Evolutionary conservation across 1,284 basidiomycete genomes (phyloP).

Genomic region (Cutaneotrichosporon mucoides): DNA sequence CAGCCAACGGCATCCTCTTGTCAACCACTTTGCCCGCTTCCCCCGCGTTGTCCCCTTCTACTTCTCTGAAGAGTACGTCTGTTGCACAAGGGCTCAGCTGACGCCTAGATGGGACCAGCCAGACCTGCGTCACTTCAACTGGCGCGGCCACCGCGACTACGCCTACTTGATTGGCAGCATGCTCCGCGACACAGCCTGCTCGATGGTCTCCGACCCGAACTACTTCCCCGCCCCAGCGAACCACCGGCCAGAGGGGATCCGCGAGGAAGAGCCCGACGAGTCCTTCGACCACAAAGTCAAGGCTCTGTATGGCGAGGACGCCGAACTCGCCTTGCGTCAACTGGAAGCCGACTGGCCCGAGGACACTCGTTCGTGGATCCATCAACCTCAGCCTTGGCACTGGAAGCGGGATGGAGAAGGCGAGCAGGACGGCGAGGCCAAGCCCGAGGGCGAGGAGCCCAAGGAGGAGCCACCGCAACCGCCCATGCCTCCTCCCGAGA

Average conservation of each 20-base stretch:
- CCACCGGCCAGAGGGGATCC: not conserved
- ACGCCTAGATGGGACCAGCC: slow-evolving; percentile 41
- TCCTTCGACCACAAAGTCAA: slow-evolving; percentile 6
- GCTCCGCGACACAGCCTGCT: slow-evolving; percentile 39
- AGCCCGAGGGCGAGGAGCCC: slow-evolving; percentile 10
- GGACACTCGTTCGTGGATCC: slow-evolving; percentile 25
- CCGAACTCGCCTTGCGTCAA: not conserved
- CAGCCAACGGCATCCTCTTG: slow-evolving; percentile 40
- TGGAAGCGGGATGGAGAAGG: not conserved
- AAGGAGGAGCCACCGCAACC: not conserved
- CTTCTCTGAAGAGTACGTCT: slow-evolving; percentile 41
- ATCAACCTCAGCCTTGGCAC: slow-evolving; percentile 1
- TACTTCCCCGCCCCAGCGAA: slow-evolving; percentile 14
- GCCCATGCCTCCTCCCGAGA: not conserved
- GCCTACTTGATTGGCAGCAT: slow-evolving; percentile 38
- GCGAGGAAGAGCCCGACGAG: not conserved
- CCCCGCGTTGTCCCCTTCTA: slow-evolving; percentile 42
- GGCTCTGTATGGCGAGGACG: not conserved
- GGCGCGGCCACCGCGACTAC: slow-evolving; percentile 43
- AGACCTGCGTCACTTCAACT: slow-evolving; percentile 45
- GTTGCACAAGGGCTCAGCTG: not conserved
- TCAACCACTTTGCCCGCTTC: slow-evolving; percentile 44
- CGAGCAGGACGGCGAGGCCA: not conserved
- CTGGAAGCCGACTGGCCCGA: slow-evolving; percentile 26
- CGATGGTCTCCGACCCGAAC: slow-evolving; percentile 24